These are phyloP conservation scores for Lichtheimia ramosa DNA, from an alignment of 371 early-diverging fungal genomes.

Conservation along the genomic window DNA sequence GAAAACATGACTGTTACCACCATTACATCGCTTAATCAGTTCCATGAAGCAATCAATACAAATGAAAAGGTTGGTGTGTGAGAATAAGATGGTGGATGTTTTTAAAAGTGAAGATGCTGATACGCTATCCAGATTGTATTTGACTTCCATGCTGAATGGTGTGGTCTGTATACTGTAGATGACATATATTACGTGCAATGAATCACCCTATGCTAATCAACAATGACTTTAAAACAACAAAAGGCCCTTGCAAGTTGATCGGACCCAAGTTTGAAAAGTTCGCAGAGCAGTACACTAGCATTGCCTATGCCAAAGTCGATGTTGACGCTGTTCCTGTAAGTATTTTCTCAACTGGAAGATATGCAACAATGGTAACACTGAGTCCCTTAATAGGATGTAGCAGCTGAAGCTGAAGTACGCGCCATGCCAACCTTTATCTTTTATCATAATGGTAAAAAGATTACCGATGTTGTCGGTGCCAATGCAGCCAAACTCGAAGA, in stretches of 20 bases:
- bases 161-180: constrained; percentile 17
- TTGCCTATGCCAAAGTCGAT: constrained; percentile 83
- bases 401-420: constrained; percentile 61
- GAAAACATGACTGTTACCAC: too few relatives aligned
- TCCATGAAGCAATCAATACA: constrained; percentile 23
- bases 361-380: background rate
- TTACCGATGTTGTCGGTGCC: constrained; percentile 77
- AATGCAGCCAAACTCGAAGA: constrained; percentile 32
- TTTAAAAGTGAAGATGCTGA: too few relatives aligned
- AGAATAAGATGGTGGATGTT: too few relatives aligned
- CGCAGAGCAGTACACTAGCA: constrained; percentile 49
- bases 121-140: constrained; percentile 43
- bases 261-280: constrained; percentile 70
- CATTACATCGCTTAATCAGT: constrained; percentile 16
- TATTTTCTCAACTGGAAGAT: background rate
- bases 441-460: constrained; percentile 70
- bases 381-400: constrained; percentile 54
- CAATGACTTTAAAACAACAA: too few relatives aligned
- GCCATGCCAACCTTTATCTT: constrained; percentile 94
- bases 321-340: constrained; percentile 68
- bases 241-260: constrained; percentile 86
- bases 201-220: too few relatives aligned
- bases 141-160: constrained; percentile 74
- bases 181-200: too few relatives aligned
- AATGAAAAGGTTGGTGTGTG: constrained; percentile 21